These are phyloP conservation scores for Acanthamoeba royreba DNA, from an alignment of 208 protist genomes.

Conservation along the genomic window DNA sequence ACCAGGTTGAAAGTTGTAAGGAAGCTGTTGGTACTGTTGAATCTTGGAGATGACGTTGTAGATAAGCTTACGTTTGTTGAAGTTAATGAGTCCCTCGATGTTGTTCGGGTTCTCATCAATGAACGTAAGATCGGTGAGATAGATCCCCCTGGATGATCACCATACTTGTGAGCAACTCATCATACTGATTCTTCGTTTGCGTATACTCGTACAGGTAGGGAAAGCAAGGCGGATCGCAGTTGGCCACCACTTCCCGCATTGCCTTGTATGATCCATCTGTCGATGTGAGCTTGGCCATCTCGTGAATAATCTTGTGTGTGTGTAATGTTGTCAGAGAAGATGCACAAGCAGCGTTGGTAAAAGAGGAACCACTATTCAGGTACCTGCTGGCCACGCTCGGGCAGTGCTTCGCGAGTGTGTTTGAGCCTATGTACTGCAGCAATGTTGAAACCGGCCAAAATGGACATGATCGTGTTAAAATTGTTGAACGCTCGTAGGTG, in stretches of 20 bases:
- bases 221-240: slow-evolving; percentile 56
- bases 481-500: slow-evolving; percentile 54
- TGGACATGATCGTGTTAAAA: slow-evolving; percentile 44
- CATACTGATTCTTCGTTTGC: too few species aligned
- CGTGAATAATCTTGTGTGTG: not conserved
- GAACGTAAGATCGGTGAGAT: not conserved
- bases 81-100: slow-evolving; percentile 50
- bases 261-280: not conserved
- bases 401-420: not conserved
- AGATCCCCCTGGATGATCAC: not conserved
- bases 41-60: slow-evolving; percentile 38
- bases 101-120: slow-evolving; percentile 39
- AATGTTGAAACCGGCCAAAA: slow-evolving; percentile 42
- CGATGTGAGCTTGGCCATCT: not conserved
- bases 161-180: too few species aligned
- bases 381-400: not conserved
- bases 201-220: slow-evolving; percentile 63
- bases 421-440: slow-evolving; percentile 39
- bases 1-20: not conserved
- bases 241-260: not conserved
- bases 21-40: slow-evolving; percentile 37
- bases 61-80: slow-evolving; percentile 40
- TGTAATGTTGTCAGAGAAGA: not conserved
- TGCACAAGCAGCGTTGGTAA: too few species aligned
- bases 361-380: too few species aligned